Conservation (phyloP, 1,139 yeast genomes). For the Meyerozyma smithsonii region DNA sequence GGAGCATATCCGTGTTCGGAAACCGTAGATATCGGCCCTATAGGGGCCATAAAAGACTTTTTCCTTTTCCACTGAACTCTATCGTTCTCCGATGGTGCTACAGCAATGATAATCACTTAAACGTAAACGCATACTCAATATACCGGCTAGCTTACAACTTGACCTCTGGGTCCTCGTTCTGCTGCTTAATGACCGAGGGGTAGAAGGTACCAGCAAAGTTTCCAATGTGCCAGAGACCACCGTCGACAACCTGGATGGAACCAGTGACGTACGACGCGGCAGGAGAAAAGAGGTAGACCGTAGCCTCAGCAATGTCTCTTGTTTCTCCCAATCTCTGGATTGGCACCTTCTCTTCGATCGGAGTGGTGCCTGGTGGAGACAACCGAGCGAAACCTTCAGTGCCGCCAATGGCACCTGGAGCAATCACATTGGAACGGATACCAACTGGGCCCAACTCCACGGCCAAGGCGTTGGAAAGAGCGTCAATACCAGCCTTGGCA, state of each 20-base stretch:
- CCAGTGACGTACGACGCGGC: slow-evolving; percentile 82
- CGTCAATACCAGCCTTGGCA: slow-evolving; percentile 92
- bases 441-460: slow-evolving; percentile 90
- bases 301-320: slow-evolving; percentile 81
- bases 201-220: slow-evolving; percentile 31
- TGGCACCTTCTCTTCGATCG: slow-evolving; percentile 52
- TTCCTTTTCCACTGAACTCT: too few relatives aligned
- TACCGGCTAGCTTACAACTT: slow-evolving; percentile 12
- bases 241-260: slow-evolving; percentile 77
- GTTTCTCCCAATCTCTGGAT: slow-evolving; percentile 73
- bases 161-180: slow-evolving; percentile 17
- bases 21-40: too few relatives aligned
- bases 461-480: slow-evolving; percentile 74
- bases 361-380: slow-evolving; percentile 31
- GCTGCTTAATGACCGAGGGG: slow-evolving; percentile 26
- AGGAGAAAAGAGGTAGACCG: slow-evolving; percentile 76
- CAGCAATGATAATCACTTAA: too few relatives aligned
- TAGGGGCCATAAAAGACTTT: too few relatives aligned
- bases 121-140: too few relatives aligned
- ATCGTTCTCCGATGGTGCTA: too few relatives aligned
- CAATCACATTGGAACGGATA: slow-evolving; percentile 72
- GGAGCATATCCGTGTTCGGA: too few relatives aligned
- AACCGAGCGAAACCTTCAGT: slow-evolving; percentile 77
- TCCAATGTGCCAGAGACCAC: slow-evolving; percentile 85
- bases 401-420: slow-evolving; percentile 80